Evolutionary conservation across 371 early-diverging fungal genomes (phyloP).

Genomic region (Smittium culicis): DNA sequence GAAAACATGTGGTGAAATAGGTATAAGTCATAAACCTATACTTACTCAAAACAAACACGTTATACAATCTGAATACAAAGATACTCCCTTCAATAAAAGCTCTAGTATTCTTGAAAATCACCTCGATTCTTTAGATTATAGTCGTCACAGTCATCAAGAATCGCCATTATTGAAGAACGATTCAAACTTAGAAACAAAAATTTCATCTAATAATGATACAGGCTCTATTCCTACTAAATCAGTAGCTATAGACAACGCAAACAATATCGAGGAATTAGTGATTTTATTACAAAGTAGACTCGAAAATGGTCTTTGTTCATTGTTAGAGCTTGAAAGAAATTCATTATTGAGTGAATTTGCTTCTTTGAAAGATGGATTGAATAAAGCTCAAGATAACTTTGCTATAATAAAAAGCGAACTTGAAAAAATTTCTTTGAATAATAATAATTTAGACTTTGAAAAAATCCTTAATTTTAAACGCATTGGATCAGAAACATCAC

Average conservation of each 20-base stretch:
- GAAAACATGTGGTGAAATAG: too few relatives aligned
- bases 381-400: background rate
- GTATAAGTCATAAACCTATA: too few relatives aligned
- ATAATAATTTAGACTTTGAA: background rate
- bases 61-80: background rate
- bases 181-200: background rate
- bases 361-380: background rate
- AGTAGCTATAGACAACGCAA: background rate
- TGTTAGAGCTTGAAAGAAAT: background rate
- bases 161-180: background rate
- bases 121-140: too few relatives aligned
- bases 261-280: background rate
- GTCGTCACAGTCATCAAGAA: too few relatives aligned
- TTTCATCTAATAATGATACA: background rate
- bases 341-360: background rate
- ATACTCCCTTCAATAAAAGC: background rate
- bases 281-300: background rate
- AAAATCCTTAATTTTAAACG: too few relatives aligned
- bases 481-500: background rate
- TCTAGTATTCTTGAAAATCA: too few relatives aligned
- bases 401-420: background rate
- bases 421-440: background rate
- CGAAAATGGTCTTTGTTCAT: background rate
- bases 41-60: too few relatives aligned
- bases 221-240: background rate